phyloP scores from a whole-genome alignment of 179 eudicot species.

The Amaranthus tricolor region DNA sequence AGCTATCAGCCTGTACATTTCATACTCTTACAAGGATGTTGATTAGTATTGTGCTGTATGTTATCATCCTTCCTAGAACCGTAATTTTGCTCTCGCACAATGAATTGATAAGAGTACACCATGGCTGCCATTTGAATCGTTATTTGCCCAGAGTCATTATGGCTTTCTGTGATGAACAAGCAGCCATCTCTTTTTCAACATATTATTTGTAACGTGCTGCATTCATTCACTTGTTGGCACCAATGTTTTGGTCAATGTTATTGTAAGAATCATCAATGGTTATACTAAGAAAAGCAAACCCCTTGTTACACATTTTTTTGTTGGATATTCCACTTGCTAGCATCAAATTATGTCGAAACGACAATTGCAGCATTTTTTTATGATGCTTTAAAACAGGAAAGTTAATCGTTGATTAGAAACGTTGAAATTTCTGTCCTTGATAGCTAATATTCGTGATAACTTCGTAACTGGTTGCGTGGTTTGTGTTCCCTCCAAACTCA shows the following conservation, averaged over 20 bases:
- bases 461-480: no score
- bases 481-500: no score
- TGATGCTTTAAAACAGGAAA: no score
- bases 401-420: no score
- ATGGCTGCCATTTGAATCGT: background rate
- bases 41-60: slow-evolving; percentile 1
- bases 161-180: background rate
- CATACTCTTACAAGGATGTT: slow-evolving; percentile 14
- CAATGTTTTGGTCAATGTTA: background rate
- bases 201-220: background rate
- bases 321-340: no score
- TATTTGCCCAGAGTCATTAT: background rate
- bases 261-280: background rate
- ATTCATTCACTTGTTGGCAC: background rate
- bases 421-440: no score
- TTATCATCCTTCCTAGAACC: background rate
- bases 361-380: no score
- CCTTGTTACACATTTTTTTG: background rate
- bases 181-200: background rate
- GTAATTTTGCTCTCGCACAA: background rate
- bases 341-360: no score
- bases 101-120: background rate
- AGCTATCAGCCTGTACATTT: slow-evolving; percentile 29
- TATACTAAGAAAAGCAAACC: background rate
- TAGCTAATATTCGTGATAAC: no score